phyloP scores from a whole-genome alignment of 1,284 basidiomycete genomes.

The Vanrija sp. region DNA sequence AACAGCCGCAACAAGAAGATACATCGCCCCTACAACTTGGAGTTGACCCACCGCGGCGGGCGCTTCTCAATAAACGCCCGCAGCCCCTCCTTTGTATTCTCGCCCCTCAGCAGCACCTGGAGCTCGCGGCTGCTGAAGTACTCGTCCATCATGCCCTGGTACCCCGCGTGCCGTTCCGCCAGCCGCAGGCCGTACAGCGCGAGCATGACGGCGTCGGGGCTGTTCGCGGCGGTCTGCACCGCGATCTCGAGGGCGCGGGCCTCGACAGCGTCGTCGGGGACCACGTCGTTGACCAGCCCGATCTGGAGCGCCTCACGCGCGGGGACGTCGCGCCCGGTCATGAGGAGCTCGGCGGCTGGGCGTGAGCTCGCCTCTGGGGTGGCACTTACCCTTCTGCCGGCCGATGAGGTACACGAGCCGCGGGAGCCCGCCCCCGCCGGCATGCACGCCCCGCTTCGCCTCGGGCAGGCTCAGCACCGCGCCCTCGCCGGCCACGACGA shows the following conservation, averaged over 20 bases:
- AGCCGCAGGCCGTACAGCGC: conserved; percentile 5
- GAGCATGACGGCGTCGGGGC: conserved; percentile 9
- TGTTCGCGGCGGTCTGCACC: conserved; percentile 7
- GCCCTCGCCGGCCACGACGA: conserved; percentile 11
- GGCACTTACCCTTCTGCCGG: conserved; percentile 14
- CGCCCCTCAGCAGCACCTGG: neutral
- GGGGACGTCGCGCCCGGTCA: conserved; percentile 13
- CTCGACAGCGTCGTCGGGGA: conserved; percentile 14
- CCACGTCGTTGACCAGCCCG: conserved; percentile 11
- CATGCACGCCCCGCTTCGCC: conserved; percentile 12
- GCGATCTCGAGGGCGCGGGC: conserved; percentile 7
- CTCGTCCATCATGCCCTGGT: conserved; percentile 8
- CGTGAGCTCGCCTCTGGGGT: too few species aligned
- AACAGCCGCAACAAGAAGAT: too few species aligned
- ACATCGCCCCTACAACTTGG: conserved; percentile 9
- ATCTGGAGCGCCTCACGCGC: conserved; percentile 4
- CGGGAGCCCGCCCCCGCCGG: conserved; percentile 9
- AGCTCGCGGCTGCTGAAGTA: conserved; percentile 3
- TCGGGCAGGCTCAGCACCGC: conserved; percentile 10
- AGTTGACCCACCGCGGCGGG: conserved; percentile 4
- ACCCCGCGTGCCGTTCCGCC: conserved; percentile 7
- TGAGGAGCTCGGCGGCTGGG: conserved; percentile 12
- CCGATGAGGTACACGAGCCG: conserved; percentile 12
- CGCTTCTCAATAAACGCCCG: conserved; percentile 8
- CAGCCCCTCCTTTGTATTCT: conserved; percentile 13